Percentiles rank a stretch among this genome's conserved stretches.
These are phyloP conservation scores for Nemania serpens DNA, from an alignment of 2,329 filamentous ascomycete species.

Conservation along the genomic window DNA sequence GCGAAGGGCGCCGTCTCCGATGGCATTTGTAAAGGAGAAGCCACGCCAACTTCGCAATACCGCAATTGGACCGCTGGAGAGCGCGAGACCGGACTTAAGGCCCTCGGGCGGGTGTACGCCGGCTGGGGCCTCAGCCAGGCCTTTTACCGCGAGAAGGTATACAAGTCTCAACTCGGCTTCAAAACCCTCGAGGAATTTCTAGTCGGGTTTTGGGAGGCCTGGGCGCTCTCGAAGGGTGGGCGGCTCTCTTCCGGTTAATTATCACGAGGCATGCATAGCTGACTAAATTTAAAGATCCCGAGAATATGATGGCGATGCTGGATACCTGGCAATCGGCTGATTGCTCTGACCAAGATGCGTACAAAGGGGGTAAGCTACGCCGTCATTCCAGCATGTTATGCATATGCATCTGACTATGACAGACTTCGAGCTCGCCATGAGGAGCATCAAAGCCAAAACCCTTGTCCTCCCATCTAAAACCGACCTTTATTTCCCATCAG, in stretches of 20 bases:
- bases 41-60: conserved; percentile 45
- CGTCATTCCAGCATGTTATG: not conserved
- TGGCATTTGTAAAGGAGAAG: conserved; percentile 53
- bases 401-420: not conserved
- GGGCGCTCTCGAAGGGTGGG: conserved; percentile 69
- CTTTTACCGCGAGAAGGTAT: conserved; percentile 75
- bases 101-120: conserved; percentile 75
- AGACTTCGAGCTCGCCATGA: conserved; percentile 68
- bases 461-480: conserved; percentile 74
- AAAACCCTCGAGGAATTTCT: conserved; percentile 75
- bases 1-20: conserved; percentile 59
- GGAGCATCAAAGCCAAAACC: conserved; percentile 71
- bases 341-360: conserved; percentile 69
- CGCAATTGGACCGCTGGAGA: conserved; percentile 58
- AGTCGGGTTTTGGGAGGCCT: conserved; percentile 75
- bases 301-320: conserved; percentile 76
- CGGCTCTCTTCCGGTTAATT: not conserved
- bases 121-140: conserved; percentile 82
- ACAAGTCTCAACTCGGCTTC: conserved; percentile 67
- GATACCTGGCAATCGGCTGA: conserved; percentile 80
- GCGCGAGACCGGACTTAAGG: conserved; percentile 60
- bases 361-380: conserved; percentile 52
- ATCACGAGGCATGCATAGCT: not conserved
- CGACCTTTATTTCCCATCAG: conserved; percentile 81
- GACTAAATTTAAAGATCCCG: conserved; percentile 57